Conservation (phyloP, 2,329 filamentous ascomycete species). For the Colletotrichum euphorbiae region DNA sequence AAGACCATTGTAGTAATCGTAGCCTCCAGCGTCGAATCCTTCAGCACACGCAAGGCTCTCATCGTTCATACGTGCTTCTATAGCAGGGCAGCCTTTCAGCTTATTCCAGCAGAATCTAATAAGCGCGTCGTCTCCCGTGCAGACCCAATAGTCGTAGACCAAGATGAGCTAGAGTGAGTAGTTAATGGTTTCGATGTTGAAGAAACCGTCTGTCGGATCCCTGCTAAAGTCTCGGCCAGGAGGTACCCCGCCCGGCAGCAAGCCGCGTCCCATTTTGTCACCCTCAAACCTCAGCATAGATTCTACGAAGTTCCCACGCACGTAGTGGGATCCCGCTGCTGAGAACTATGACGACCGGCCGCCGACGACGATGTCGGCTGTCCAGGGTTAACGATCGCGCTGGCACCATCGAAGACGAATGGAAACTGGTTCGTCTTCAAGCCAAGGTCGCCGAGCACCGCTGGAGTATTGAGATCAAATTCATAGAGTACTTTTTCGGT, state of each 20-base stretch:
- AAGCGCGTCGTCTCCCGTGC: slow-evolving; percentile 7
- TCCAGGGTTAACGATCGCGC: slow-evolving; percentile 15
- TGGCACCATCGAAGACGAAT: slow-evolving; percentile 13
- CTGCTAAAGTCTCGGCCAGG: slow-evolving; percentile 14
- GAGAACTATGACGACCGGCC: slow-evolving; percentile 18
- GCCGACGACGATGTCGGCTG: slow-evolving; percentile 15
- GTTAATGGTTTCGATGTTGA: slow-evolving; percentile 22
- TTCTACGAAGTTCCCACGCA: slow-evolving; percentile 11
- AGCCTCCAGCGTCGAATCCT: slow-evolving; percentile 6
- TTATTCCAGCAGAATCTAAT: slow-evolving; percentile 8
- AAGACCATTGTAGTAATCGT: slow-evolving; percentile 20
- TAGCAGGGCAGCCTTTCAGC: background rate
- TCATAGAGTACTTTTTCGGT: slow-evolving; percentile 1
- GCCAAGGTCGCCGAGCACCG: background rate
- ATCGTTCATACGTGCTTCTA: background rate
- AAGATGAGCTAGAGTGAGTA: slow-evolving; percentile 12
- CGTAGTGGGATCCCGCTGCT: slow-evolving; percentile 2
- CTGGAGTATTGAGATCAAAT: background rate
- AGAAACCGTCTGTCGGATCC: slow-evolving; percentile 1
- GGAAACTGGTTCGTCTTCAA: slow-evolving; percentile 12
- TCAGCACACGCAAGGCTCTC: slow-evolving; percentile 9
- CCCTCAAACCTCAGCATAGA: slow-evolving; percentile 10
- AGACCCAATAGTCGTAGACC: slow-evolving; percentile 11
- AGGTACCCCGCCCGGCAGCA: slow-evolving; percentile 13
- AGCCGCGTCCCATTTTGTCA: background rate